Conservation (phyloP, 495 filamentous ascomycete genomes). For the Trichoderma reesei region DNA sequence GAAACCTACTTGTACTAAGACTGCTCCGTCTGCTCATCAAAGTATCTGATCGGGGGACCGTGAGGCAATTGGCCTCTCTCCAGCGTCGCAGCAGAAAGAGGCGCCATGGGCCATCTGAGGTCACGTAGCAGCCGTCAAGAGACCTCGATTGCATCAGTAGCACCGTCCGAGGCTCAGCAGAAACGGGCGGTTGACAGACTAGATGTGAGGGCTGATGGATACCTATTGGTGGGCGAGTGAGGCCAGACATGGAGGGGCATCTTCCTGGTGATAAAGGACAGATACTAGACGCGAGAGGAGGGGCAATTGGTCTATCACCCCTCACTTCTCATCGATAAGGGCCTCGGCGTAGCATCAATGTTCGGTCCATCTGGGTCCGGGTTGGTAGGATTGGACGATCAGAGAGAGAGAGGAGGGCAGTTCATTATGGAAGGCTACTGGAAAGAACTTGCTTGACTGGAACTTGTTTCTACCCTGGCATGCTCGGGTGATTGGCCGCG, state of each 20-base stretch:
- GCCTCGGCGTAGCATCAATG: background rate
- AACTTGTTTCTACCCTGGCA: background rate
- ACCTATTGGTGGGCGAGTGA: background rate
- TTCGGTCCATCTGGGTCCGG: slow-evolving; percentile 4
- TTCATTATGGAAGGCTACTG: too few species aligned
- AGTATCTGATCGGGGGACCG: too few species aligned
- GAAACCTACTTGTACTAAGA: too few species aligned
- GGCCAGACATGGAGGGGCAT: background rate
- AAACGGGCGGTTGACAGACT: background rate
- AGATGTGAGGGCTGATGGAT: background rate
- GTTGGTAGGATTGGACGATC: background rate
- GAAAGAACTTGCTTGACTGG: background rate
- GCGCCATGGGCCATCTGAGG: background rate
- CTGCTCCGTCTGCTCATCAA: too few species aligned
- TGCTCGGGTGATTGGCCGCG: background rate
- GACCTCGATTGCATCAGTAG: background rate
- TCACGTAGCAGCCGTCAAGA: background rate
- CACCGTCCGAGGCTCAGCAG: background rate
- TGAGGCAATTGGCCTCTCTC: too few species aligned
- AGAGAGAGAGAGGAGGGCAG: background rate
- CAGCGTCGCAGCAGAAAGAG: background rate
- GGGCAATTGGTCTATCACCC: slow-evolving; percentile 6
- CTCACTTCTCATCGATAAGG: slow-evolving; percentile 4
- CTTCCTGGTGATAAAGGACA: background rate
- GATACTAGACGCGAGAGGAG: background rate